Conservation (phyloP, 2,329 filamentous ascomycete genomes). For the Epichloe glyceriae region DNA sequence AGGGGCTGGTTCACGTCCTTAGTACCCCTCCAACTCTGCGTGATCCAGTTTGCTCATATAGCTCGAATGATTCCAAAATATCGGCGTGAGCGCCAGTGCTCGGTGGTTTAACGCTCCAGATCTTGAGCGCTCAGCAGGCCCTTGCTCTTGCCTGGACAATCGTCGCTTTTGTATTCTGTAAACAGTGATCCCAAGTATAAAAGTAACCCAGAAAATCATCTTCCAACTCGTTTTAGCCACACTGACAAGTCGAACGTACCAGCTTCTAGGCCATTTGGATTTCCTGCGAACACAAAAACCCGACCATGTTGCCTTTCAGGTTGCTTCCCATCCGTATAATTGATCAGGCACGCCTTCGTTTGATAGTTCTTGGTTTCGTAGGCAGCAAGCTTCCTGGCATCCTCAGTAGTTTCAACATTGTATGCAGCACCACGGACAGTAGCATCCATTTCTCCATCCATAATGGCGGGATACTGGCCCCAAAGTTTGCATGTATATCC, state of each 20-base stretch:
- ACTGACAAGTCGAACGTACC: slow-evolving; percentile 1
- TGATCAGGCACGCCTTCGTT: slow-evolving; percentile 1
- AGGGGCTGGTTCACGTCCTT: no score
- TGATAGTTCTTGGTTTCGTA: slow-evolving; percentile 3
- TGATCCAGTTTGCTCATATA: no score
- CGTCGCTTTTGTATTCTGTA: no score
- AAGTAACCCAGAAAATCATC: no score
- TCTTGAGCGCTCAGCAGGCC: no score
- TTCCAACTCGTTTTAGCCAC: background rate
- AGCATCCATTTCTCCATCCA: slow-evolving; percentile 2
- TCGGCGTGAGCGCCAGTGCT: no score
- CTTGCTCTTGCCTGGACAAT: no score
- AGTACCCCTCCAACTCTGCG: no score
- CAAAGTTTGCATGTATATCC: slow-evolving; percentile 3
- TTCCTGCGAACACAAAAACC: slow-evolving; percentile 4
- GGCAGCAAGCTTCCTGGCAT: slow-evolving; percentile 4
- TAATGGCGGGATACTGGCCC: slow-evolving; percentile 3
- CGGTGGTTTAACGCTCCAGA: no score
- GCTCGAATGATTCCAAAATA: no score
- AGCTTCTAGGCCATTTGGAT: slow-evolving; percentile 1
- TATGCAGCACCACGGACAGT: slow-evolving; percentile 2
- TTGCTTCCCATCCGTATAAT: slow-evolving; percentile 1
- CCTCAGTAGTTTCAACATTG: slow-evolving; percentile 1
- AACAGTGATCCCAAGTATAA: no score
- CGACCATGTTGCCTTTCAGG: background rate